Evolutionary conservation across 305 asterid genomes (phyloP), one percentile per base, ranked within the genome.

Genomic region (Solanum hybrid): DNA sequence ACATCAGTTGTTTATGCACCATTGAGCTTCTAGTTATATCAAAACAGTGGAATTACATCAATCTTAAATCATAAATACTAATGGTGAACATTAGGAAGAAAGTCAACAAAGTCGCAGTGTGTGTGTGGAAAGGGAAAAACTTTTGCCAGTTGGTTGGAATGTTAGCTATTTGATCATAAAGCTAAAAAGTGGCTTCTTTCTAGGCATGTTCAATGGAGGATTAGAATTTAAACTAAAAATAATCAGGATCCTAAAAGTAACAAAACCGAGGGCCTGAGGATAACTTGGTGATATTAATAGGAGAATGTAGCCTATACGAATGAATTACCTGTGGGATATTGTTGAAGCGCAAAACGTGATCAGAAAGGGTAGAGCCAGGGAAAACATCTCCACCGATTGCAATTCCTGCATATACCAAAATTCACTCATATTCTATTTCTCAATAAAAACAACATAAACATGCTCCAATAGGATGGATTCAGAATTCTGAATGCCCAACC

Each of bases 361-460:
- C 99, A 92, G 99, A 96, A 82, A 97, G 98, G 67, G 99, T 97
- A 22, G 99, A 97, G 31, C 99, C 99, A 80, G 99, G 99, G 90
- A 97, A 96, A 90, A 97, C 99, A 90, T 97, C 99, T 92, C 99
- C 99, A 89, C 99, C 99, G 28, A 97, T 97, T 86, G 99, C 99
- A 93, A 97, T 97, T 84, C 99, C 99, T 97, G 88, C 46, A 90
- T 40, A 64, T 35, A 87, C 86, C 89, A 91, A 39, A 81, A 69
- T 24, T 57, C 76, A 86, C 83, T 86, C 69, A 73, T 39, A 67
- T 92, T 84, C 87, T 75, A 88, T 51, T 75, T 74, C 76, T 31
- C 42, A 11, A 85, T 87, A 69, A 51, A 51, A 84, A 87, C 69
- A 46, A 51, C 31, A 89, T 89, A 35, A 33, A 87, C 89, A 86